Base-by-base conservation (phyloP, 768 basidiomycete species). In the Termitomyces sp. region DNA sequence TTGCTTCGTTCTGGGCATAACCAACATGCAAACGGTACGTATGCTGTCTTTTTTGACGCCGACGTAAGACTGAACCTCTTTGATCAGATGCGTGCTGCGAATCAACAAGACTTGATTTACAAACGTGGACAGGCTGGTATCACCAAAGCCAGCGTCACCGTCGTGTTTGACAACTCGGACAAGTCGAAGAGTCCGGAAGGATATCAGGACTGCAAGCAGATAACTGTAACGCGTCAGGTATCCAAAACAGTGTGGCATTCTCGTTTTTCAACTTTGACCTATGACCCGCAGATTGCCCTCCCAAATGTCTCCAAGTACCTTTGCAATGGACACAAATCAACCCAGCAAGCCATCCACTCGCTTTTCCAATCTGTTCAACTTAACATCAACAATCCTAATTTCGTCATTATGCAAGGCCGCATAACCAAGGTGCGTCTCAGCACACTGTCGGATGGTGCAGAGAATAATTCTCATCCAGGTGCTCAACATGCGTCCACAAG, bases 361-460 rank as follows among this genome's bases (percentile, higher is more conserved):
- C 78, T 98, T 14, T 98, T 99, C 67, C 97, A 98, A 68, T 89
- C 92, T 40, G 95, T 99, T 0, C 95, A 97, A 70, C 83, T 99
- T 62, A 98, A 98, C 69, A 98, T 99, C 81, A 99, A 98, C 75
- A 98, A 98, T 72, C 97, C 97, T 43, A 98, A 98, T 70, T 98
- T 98, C 76, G 81, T 99, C 57, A 98, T 98, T 70, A 98, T 98
- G 96, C 97, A 99, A 73, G 96, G 97, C 29, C 92, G 95, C 49
- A 99, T 99, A 69, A 99, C 97, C 11, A 99, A 98, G 77, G 95
- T 90, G 32, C 40, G 72, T 63, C 10, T 9, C 17, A 25, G 21
- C 10, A 17, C 16, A 40, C 47, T 41, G 45, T 53, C 53, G 46
- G 11, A 23, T 35, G 4, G 8, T 16, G 37, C 34, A 16, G 14